These are phyloP conservation scores for Torrubiella hemipterigena DNA, from an alignment of 2,329 filamentous ascomycete species.

Conservation along the genomic window DNA sequence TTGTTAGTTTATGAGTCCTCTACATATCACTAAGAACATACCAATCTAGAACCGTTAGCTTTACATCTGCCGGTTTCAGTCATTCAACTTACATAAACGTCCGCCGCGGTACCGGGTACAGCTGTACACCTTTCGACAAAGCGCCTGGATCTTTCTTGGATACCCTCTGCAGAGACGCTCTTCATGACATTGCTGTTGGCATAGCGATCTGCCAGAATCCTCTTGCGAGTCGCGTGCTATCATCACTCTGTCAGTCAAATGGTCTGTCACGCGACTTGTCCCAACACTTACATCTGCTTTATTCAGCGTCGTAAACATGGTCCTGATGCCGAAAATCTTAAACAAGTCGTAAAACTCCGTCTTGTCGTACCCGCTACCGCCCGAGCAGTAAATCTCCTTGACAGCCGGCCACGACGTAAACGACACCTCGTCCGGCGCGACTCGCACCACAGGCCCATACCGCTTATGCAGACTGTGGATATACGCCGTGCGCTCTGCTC, in stretches of 20 bases:
- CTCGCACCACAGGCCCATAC: slow-evolving; percentile 45
- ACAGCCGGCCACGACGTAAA: slow-evolving; percentile 44
- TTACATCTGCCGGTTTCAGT: background rate
- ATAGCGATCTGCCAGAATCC: slow-evolving; percentile 54
- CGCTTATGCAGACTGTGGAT: slow-evolving; percentile 40
- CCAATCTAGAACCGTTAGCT: slow-evolving; percentile 16
- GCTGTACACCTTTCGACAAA: slow-evolving; percentile 42
- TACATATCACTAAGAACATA: slow-evolving; percentile 9
- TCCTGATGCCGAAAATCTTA: slow-evolving; percentile 41
- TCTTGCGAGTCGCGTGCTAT: slow-evolving; percentile 51
- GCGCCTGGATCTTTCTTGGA: slow-evolving; percentile 40
- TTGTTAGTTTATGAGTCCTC: slow-evolving; percentile 8
- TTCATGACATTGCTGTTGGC: slow-evolving; percentile 56
- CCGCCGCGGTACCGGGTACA: slow-evolving; percentile 31
- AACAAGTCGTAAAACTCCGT: slow-evolving; percentile 54
- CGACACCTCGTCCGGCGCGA: slow-evolving; percentile 46
- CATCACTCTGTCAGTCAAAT: background rate
- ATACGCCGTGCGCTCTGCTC: slow-evolving; percentile 37
- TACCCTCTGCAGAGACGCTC: slow-evolving; percentile 39
- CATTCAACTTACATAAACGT: slow-evolving; percentile 43
- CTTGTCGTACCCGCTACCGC: slow-evolving; percentile 53
- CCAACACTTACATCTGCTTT: slow-evolving; percentile 34
- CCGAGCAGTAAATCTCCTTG: slow-evolving; percentile 51
- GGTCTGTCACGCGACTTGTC: background rate
- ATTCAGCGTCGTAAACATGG: slow-evolving; percentile 47